Evolutionary conservation across 1,139 yeast genomes (phyloP), one percentile per base, ranked within the genome.

Genomic region (Meyerozyma elateridarum): DNA sequence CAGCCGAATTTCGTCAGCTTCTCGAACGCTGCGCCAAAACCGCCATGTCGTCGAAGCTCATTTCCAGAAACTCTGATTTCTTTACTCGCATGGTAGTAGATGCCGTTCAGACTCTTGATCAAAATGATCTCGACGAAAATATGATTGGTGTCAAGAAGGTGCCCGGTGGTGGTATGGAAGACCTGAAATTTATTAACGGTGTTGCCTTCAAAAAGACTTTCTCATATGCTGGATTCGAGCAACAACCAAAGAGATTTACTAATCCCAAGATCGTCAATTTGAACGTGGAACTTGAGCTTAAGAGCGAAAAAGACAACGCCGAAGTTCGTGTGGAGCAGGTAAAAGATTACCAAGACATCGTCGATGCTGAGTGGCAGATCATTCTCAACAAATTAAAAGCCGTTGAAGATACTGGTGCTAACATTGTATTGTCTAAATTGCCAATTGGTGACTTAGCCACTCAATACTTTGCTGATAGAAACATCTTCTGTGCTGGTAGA

Each of bases 391-490:
- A 93, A 61, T 73, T 91, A 47, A 85, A 85, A 50, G 82, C 87
- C 34, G 82, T 91, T 43, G 81, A 77, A 45, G 73, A 72, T 17
- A 73, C 95, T 6, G 98, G 97, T 20, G 96, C 96, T 25, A 80
- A 85, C 52, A 87, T 91, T 38, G 96, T 91, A 22, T 73, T 91
- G 41, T 89, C 97, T 9, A 89, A 87, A 58, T 71, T 91, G 50
- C 98, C 99, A 36, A 91, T 91, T 54, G 99, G 99, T 42, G 99
- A 91, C 60, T 73, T 91, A 56, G 98, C 98, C 11, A 91, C 99
- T 7, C 99, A 91, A 63, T 91, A 74, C 62, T 91, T 91, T 61
- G 99, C 99, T 25, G 98, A 93, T 59, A 73, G 97, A 56, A 76
- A 84, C 52, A 84, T 91, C 34, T 93, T 93, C 65, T 93, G 99